These are phyloP conservation scores for Scheffersomyces segobiensis DNA, from an alignment of 1,139 yeast species.

Conservation along the genomic window DNA sequence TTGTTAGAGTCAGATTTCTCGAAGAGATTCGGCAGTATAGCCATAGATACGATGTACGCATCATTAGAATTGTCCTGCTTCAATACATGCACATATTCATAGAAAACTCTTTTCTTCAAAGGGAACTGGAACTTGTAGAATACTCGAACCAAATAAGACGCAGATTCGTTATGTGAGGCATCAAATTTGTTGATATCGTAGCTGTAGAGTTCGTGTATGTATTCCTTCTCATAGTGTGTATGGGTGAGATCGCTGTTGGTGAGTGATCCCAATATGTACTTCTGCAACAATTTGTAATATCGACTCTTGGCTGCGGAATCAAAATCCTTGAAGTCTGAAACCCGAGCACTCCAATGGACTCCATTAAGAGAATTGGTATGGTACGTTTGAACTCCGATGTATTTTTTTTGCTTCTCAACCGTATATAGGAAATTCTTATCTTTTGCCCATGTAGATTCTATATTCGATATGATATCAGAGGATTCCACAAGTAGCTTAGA, in stretches of 20 bases:
- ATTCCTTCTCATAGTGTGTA: slow-evolving; percentile 35
- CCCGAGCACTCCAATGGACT: slow-evolving; percentile 23
- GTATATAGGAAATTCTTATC: slow-evolving; percentile 9
- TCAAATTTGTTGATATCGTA: slow-evolving; percentile 19
- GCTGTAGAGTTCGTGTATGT: slow-evolving; percentile 31
- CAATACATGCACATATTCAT: slow-evolving; percentile 54
- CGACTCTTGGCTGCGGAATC: slow-evolving; percentile 14
- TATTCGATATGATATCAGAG: slow-evolving; percentile 2
- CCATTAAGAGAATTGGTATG: slow-evolving; percentile 15
- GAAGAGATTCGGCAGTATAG: slow-evolving; percentile 32
- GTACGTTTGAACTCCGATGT: slow-evolving; percentile 10
- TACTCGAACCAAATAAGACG: slow-evolving; percentile 27
- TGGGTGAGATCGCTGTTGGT: slow-evolving; percentile 25
- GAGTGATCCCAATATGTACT: slow-evolving; percentile 20
- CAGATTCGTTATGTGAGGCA: slow-evolving; percentile 7
- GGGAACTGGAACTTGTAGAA: slow-evolving; percentile 54
- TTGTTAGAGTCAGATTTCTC: slow-evolving; percentile 13
- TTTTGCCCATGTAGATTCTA: slow-evolving; percentile 14
- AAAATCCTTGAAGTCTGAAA: slow-evolving; percentile 16
- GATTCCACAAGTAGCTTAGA: slow-evolving; percentile 2
- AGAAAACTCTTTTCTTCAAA: slow-evolving; percentile 52
- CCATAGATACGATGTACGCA: slow-evolving; percentile 55
- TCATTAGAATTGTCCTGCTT: slow-evolving; percentile 28
- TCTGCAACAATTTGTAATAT: slow-evolving; percentile 13
- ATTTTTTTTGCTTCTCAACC: slow-evolving; percentile 4